Evolutionary conservation across 2,329 filamentous ascomycete genomes (phyloP), one percentile per base, ranked within the genome.

Genomic region (Colletotrichum filicis): DNA sequence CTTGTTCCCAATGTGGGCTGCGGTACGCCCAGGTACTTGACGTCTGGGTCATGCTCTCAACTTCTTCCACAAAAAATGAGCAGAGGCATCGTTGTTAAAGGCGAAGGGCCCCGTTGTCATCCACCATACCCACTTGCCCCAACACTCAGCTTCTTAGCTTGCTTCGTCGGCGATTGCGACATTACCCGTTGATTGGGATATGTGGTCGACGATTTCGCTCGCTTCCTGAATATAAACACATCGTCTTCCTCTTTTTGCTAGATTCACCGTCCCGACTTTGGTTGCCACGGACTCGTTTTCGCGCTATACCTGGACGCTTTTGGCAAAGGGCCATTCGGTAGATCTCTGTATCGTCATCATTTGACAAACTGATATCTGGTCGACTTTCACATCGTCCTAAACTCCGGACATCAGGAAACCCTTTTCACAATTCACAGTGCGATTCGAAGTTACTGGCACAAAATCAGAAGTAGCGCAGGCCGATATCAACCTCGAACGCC

Each of bases 41-140:
- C 28, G n/a, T 60, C 42, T 5, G 42, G 66, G 66, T 70, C 71
- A 73, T 49, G 61, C 66, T 71, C 66, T 73, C 60, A 56, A 73
- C 53, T 73, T 61, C 56, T 61, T 53, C 56, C 66, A 71, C 55
- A 32, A 55, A 46, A 62, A 46, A 53, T 22, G 69, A 26, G 52
- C 64, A 58, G 49, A 63, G 59, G 64, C 63, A 67, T 65, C 63
- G 68, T 74, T 64, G 53, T 63, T 72, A 68, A 64, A 72, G 65
- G 59, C 63, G 49, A 49, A 67, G 52, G 62, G 58, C 55, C 73
- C 72, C 64, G 30, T 62, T 28, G 46, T 59, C 64, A 66, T 69
- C 70, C 64, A 69, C 64, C 35, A 68, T 68, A 73, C 59, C 64
- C 73, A 69, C 72, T 68, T 74, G 68, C 62, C 72, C 69, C 69